These are phyloP conservation scores for Talaromyces borbonicus DNA, from an alignment of 495 filamentous ascomycete genomes.

Conservation along the genomic window DNA sequence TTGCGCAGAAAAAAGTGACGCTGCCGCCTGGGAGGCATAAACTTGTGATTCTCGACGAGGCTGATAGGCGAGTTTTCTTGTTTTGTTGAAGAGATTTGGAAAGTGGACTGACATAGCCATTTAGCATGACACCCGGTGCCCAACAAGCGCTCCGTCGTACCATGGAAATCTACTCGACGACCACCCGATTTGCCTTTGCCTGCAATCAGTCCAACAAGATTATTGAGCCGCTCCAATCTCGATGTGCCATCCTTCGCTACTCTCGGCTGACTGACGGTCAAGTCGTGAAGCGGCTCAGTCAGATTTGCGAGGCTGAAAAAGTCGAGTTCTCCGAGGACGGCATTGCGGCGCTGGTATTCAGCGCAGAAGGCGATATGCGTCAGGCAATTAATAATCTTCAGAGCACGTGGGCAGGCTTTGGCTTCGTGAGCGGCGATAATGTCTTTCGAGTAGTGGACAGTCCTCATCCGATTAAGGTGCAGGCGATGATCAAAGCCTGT, in stretches of 20 bases:
- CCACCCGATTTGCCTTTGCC: conserved; percentile 94
- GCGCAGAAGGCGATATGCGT: conserved; percentile 96
- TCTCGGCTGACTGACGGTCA: conserved; percentile 86
- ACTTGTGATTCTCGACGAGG: conserved; percentile 94
- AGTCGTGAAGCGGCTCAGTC: conserved; percentile 77
- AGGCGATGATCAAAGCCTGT: conserved; percentile 96
- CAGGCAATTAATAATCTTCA: conserved; percentile 99
- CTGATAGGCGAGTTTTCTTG: conserved; percentile 54
- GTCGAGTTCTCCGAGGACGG: conserved; percentile 89
- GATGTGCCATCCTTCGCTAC: conserved; percentile 94
- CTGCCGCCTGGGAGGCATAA: conserved; percentile 87
- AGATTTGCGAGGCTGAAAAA: conserved; percentile 84
- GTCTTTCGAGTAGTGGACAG: conserved; percentile 97
- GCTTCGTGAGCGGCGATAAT: conserved; percentile 93
- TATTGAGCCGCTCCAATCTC: conserved; percentile 93
- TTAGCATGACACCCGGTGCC: conserved; percentile 86
- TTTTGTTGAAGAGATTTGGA: not conserved
- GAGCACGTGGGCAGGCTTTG: conserved; percentile 90
- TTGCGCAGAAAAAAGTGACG: conserved; percentile 98
- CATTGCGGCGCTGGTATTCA: conserved; percentile 89
- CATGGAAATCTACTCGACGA: conserved; percentile 98
- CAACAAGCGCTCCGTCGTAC: conserved; percentile 93
- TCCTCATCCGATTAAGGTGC: conserved; percentile 94
- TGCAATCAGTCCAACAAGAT: conserved; percentile 99
- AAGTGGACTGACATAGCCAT: not conserved